Evolutionary conservation across 768 basidiomycete genomes (phyloP), one percentile per base, ranked within the genome.

Genomic region (Macrolepiota dolichaula): DNA sequence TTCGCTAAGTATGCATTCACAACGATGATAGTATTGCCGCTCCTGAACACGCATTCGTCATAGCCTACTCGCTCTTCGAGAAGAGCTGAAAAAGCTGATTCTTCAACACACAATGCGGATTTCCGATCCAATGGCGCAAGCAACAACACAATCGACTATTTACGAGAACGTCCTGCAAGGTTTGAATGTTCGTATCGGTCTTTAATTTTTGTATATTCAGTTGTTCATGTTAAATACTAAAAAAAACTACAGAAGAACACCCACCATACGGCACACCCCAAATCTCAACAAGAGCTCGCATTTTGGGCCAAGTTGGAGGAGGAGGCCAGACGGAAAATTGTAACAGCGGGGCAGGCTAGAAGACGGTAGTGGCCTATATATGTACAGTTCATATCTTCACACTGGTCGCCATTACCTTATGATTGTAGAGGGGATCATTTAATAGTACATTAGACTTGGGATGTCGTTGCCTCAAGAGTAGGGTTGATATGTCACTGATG

Each of bases 291-390:
- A 61, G 96, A 98, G 68, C 82, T 94, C 42, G 85, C 85, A 3
- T 94, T 88, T 72, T 97, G 94, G 91, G 82, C 89, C 3, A 86
- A 92, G 65, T 79, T 89, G 59, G 92, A 94, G 67, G 94, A 95
- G 69, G 88, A 92, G 66, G 85, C 91, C 37, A 77, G 82, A 64
- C 75, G 86, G 59, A 81, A 82, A 68, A 82, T 87, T 40, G 73
- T 86, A 37, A 78, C 78, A 55, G 74, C 73, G 46, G 74, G 75
- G 36, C 77, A 78, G 65, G 68, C 73, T 46, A 69, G 69, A 67
- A 59, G 58, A 44, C 35, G 55, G 44, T 64, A 51, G 38, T 9
- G 36, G 22, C 19, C 9, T 25, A 37, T 40, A 36, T 13, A 10
- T 49, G 15, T 7, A 27, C 3, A 24, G 47, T 49, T 24, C 22